These are phyloP conservation scores for Leptographium galeiforme DNA, from an alignment of 2,329 filamentous ascomycete species.

Conservation along the genomic window DNA sequence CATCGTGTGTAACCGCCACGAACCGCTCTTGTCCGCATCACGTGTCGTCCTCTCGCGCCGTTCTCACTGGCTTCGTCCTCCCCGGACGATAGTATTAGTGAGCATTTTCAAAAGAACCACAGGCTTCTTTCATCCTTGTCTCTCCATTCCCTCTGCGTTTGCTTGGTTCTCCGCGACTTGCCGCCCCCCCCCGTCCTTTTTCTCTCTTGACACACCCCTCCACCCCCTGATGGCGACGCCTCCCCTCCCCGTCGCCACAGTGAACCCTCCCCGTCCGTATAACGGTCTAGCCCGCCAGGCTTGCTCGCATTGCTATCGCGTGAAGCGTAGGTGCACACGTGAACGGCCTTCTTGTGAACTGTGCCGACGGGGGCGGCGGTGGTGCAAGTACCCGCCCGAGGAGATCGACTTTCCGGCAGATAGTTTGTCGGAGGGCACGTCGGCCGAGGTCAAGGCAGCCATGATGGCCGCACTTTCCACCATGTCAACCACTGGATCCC, in stretches of 20 bases:
- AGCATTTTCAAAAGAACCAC: too few relatives aligned
- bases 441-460: not conserved
- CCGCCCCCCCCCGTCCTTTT: not conserved
- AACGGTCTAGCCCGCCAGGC: slow-evolving; percentile 4
- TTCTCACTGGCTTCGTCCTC: too few relatives aligned
- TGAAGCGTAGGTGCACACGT: slow-evolving; percentile 8
- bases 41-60: too few relatives aligned
- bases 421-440: too few relatives aligned
- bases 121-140: not conserved
- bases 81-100: too few relatives aligned
- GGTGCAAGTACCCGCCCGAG: slow-evolving; percentile 5
- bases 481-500: too few relatives aligned
- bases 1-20: too few relatives aligned
- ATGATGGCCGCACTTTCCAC: not conserved
- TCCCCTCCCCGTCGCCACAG: not conserved
- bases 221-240: not conserved
- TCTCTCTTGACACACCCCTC: not conserved
- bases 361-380: slow-evolving; percentile 3
- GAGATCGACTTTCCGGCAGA: not conserved
- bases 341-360: slow-evolving; percentile 6
- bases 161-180: not conserved
- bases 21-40: too few relatives aligned
- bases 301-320: slow-evolving; percentile 6
- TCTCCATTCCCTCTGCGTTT: not conserved
- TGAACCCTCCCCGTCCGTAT: not conserved